Conservation (phyloP, 345 rosid species). For the Bruguiera parviflora region DNA sequence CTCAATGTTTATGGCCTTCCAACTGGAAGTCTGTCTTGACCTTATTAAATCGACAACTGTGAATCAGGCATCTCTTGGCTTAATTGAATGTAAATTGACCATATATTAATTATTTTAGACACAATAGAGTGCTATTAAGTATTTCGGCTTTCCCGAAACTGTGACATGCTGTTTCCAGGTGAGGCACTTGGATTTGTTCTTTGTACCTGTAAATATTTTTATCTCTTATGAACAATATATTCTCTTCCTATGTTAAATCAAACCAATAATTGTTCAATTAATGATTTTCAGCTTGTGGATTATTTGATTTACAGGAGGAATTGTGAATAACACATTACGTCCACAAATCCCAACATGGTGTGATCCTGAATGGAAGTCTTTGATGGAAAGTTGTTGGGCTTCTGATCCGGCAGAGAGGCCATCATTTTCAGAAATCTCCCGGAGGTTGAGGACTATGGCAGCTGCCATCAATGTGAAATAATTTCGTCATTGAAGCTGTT, state of each 20-base stretch:
- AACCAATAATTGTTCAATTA: too few species aligned
- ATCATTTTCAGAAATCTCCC: conserved; percentile 86
- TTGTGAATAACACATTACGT: conserved; percentile 86
- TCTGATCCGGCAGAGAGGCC: conserved; percentile 87
- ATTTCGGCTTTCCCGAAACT: background rate
- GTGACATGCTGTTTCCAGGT: background rate
- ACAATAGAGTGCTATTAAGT: too few species aligned
- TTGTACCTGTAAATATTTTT: background rate
- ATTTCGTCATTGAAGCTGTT: conserved; percentile 12
- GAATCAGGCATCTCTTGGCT: too few species aligned
- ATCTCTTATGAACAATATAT: too few species aligned
- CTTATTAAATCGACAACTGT: too few species aligned
- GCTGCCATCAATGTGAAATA: conserved; percentile 87
- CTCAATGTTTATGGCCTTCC: too few species aligned
- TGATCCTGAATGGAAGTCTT: conserved; percentile 93
- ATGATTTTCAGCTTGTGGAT: too few species aligned
- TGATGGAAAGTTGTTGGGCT: conserved; percentile 94
- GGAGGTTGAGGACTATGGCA: conserved; percentile 91
- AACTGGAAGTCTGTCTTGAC: too few species aligned
- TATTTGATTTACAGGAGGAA: conserved; percentile 59
- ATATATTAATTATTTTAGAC: too few species aligned
- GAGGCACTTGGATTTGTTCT: background rate
- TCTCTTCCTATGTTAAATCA: too few species aligned
- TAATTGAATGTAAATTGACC: too few species aligned
- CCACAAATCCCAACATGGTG: conserved; percentile 95